Base-by-base conservation (phyloP, 768 basidiomycete species). In the Daedalea quercina region DNA sequence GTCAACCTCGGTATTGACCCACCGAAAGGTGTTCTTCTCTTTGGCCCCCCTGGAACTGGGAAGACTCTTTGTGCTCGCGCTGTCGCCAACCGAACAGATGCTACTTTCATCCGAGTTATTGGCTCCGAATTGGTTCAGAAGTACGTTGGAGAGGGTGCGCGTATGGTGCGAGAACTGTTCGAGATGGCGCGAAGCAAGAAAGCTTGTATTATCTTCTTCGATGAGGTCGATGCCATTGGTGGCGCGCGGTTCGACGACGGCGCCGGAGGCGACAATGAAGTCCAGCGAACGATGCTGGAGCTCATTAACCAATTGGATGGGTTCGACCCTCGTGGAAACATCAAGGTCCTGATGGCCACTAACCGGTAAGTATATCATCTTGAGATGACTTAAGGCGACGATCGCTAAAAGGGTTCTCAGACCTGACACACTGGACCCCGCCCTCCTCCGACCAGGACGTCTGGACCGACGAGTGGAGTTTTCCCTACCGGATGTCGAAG, bases 41-140 rank as follows among this genome's bases (percentile, higher is more conserved):
- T 87, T 62, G 96, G 96, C 25, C 93, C 94, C 51, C 94, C 94
- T 2, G 94, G 94, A 60, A 95, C 94, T n/a, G 96, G 96, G 34
- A 99, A 99, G 71, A 99, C 96, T 0, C 84, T 99, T 1, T 98
- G 95, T 66, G 96, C 96, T 0, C 86, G 96, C 60, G 96, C 96
- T 12, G 96, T 99, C 1, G 96, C 96, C 28, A 99, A 98, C 68
- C 82, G 96, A 48, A 98, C 96, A 49, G 96, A 98, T 69, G 95
- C 94, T 20, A 98, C 96, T 0, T 99, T 99, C 67, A 99, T 99
- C 66, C 90, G 96, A 61, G 96, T 99, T 50, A 98, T 98, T 65
- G 96, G 96, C 13, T 97, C 95, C 12, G 96, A 99, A 69, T 78
- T 99, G 15, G 96, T 99, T n/a, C 96, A 99, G 71, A 99, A 99